Evolutionary conservation across 441 rosid genomes (phyloP), one percentile per base, ranked within the genome.

Genomic region (Bruguiera hainesii): DNA sequence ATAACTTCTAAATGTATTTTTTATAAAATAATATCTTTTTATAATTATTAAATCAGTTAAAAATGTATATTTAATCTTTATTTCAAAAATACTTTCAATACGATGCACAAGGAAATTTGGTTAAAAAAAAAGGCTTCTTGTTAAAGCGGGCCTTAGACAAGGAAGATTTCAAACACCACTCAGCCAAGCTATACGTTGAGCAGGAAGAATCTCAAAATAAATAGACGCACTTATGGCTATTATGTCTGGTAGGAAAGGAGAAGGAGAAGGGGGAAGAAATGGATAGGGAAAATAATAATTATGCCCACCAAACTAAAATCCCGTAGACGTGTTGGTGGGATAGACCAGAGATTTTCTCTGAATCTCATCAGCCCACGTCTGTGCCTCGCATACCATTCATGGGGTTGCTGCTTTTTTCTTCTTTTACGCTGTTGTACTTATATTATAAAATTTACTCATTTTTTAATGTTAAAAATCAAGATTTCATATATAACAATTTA

Each of bases 301-400:
- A 1, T 20, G 63, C 39, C 9, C 1, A 1, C 49, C 30, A 48
- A 29, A 15, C 7, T 3, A 18, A 25, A 42, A 7, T 28, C 35
- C 35, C 13, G 28, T 37, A 1, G n/a, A 26, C 19, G 15, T 20
- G n/a, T 9, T 35, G 58, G 58, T 4, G 37, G 37, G 61, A 55
- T 4, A 16, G 37, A 52, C 23, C 28, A 48, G 23, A 29, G 69
- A 26, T 26, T 4, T 69, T 58, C 50, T 13, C 60, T 48, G 76
- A 67, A 55, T 66, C 25, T n/a, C 66, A 67, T 23, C 4, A 35
- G 46, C 60, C 80, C 80, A 76, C 82, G 80, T 73, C 73, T 49
- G 21, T 20, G 33, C 59, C 66, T 66, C 60, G 11, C 19, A 42
- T 5, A 67, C 79, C 81, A 53, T 64, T 65, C 73, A 70, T 53